Evolutionary conservation across 805 yeast species (phyloP).

Genomic region (Candida ipomoeae): DNA sequence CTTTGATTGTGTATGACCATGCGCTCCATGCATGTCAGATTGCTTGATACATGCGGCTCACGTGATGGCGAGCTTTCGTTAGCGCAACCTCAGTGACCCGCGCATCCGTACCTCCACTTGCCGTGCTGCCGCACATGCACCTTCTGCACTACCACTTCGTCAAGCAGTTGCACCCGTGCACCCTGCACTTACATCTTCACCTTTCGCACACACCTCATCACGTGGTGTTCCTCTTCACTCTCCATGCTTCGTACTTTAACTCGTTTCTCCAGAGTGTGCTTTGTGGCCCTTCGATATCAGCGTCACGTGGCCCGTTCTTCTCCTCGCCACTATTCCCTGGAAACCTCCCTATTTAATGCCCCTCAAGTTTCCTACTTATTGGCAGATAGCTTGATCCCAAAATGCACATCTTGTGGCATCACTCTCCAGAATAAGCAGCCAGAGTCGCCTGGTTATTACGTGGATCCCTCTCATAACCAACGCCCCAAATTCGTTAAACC

Average conservation of each 20-base stretch:
- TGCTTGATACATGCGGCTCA: slow-evolving; percentile 2
- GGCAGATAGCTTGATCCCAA: slow-evolving; percentile 14
- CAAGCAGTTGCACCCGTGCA: background rate
- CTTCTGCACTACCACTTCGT: background rate
- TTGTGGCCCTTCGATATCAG: background rate
- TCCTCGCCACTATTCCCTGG: background rate
- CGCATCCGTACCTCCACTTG: slow-evolving; percentile 2
- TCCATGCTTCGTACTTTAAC: background rate
- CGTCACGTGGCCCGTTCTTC: background rate
- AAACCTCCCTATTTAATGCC: background rate
- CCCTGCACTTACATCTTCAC: background rate
- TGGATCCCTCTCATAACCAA: slow-evolving; percentile 6
- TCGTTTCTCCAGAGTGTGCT: background rate
- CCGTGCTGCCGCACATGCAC: background rate
- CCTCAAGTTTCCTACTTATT: slow-evolving; percentile 13
- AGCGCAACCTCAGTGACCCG: slow-evolving; percentile 1
- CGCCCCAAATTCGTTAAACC: background rate
- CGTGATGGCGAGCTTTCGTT: slow-evolving; percentile 2
- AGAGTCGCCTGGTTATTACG: slow-evolving; percentile 42
- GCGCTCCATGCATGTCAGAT: slow-evolving; percentile 7
- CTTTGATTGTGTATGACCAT: slow-evolving; percentile 1
- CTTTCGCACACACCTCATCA: slow-evolving; percentile 2
- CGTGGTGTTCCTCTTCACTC: background rate
- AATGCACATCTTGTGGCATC: slow-evolving; percentile 59
- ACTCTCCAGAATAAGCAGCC: slow-evolving; percentile 41